These are phyloP conservation scores for Eudorina sp. DNA, from an alignment of 139 green algal genomes.

Conservation along the genomic window DNA sequence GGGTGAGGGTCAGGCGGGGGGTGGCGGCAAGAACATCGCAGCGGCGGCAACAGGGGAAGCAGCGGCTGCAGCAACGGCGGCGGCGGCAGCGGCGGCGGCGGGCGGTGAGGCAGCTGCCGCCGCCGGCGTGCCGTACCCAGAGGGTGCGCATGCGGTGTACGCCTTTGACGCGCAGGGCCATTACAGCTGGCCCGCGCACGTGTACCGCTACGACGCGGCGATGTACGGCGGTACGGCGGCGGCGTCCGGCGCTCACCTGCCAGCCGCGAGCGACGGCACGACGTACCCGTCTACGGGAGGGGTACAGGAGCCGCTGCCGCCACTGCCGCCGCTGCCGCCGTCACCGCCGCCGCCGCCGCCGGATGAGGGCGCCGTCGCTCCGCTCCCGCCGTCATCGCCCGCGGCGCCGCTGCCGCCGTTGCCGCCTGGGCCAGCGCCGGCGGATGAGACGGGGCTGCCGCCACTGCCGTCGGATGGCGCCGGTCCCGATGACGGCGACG, in stretches of 20 bases:
- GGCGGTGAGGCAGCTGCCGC: not conserved
- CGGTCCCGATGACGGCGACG: not conserved
- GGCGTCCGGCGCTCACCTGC: not conserved
- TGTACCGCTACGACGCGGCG: constrained; percentile 18
- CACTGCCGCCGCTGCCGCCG: not conserved
- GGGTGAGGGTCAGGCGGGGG: not conserved
- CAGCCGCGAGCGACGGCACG: not conserved
- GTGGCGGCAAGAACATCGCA: too few relatives aligned
- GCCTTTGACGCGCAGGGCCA: not conserved
- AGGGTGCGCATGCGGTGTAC: not conserved
- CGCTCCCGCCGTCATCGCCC: not conserved
- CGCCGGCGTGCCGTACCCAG: not conserved
- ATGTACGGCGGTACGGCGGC: not conserved
- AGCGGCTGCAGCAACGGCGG: not conserved
- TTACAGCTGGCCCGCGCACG: constrained; percentile 44
- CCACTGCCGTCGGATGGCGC: not conserved
- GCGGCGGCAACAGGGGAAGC: not conserved
- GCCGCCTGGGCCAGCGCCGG: not conserved
- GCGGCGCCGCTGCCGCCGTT: constrained; percentile 6
- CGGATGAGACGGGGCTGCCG: not conserved
- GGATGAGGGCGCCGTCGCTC: not conserved
- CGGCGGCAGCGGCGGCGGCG: not conserved
- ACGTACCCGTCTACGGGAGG: too few relatives aligned
- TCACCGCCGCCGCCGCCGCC: constrained; percentile 18
- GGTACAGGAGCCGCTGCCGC: not conserved